Conservation (phyloP, 1,139 yeast species). For the Arxiozyma bovina region DNA sequence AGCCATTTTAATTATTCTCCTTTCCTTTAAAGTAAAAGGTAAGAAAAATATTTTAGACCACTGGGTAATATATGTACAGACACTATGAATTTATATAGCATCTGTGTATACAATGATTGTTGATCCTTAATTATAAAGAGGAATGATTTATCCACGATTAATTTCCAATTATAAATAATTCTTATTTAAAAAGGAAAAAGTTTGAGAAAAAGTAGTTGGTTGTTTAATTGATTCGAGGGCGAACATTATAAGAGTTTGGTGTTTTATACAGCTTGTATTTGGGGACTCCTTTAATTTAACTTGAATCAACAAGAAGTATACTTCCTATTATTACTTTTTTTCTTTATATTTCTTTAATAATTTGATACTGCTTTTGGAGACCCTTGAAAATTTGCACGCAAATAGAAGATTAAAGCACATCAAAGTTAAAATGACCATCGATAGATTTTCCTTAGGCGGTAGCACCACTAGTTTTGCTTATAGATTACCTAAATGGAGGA, state of each 20-base stretch:
- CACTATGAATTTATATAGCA: too few species aligned
- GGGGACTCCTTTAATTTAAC: too few species aligned
- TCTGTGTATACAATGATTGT: background rate
- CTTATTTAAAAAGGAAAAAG: too few species aligned
- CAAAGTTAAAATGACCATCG: conserved; percentile 25
- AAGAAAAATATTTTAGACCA: too few species aligned
- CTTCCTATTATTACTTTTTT: background rate
- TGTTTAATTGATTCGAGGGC: background rate
- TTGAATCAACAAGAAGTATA: background rate
- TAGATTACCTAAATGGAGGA: conserved; percentile 42
- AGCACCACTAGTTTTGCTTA: conserved; percentile 11
- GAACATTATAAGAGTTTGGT: background rate
- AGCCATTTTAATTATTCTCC: too few species aligned
- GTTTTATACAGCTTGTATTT: background rate
- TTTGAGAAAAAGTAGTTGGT: background rate
- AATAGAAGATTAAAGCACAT: background rate
- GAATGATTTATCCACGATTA: too few species aligned
- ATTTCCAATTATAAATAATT: too few species aligned
- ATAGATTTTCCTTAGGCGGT: conserved; percentile 45
- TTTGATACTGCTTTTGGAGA: background rate
- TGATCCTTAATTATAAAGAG: too few species aligned
- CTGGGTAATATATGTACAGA: background rate
- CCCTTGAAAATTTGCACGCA: background rate
- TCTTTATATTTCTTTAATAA: too few species aligned
- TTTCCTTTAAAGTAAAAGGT: background rate